Evolutionary conservation across 1,139 yeast genomes (phyloP).

Genomic region (Scheffersomyces segobiensis): DNA sequence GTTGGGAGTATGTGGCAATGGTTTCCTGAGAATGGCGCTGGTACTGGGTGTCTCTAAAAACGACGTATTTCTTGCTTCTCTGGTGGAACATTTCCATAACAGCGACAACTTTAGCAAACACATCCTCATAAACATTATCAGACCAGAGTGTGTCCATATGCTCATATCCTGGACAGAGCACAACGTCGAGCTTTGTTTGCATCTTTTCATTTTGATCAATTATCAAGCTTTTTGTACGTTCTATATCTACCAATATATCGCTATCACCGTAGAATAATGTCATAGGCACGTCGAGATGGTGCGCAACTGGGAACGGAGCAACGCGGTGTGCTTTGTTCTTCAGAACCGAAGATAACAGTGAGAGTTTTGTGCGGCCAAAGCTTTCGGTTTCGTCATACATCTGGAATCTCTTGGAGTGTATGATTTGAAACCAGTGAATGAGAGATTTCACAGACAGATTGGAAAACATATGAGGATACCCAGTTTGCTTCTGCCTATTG

Average conservation of each 20-base stretch:
- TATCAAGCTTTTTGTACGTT: slow-evolving; percentile 27
- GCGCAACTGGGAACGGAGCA: slow-evolving; percentile 51
- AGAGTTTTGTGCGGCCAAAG: slow-evolving; percentile 32
- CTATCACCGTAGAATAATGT: slow-evolving; percentile 42
- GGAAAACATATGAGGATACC: slow-evolving; percentile 51
- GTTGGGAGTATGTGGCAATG: background rate
- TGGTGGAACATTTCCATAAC: slow-evolving; percentile 5
- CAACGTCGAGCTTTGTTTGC: slow-evolving; percentile 20
- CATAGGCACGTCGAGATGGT: slow-evolving; percentile 46
- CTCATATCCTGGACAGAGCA: slow-evolving; percentile 29
- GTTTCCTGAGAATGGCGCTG: background rate
- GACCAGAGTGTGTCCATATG: slow-evolving; percentile 42
- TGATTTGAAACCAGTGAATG: slow-evolving; percentile 52
- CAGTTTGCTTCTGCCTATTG: slow-evolving; percentile 34
- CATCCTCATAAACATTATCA: slow-evolving; percentile 28
- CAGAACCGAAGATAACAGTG: slow-evolving; percentile 12
- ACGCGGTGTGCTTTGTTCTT: slow-evolving; percentile 43
- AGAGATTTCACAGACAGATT: slow-evolving; percentile 47
- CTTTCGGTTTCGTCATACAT: slow-evolving; percentile 50
- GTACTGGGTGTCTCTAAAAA: background rate
- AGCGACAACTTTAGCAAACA: slow-evolving; percentile 17
- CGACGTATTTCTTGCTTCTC: background rate
- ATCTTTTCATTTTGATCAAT: slow-evolving; percentile 27
- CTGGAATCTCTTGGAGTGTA: slow-evolving; percentile 41
- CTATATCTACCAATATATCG: slow-evolving; percentile 43